phyloP scores from a whole-genome alignment of 2,329 filamentous ascomycete genomes.

The Aspergillus intermedius region DNA sequence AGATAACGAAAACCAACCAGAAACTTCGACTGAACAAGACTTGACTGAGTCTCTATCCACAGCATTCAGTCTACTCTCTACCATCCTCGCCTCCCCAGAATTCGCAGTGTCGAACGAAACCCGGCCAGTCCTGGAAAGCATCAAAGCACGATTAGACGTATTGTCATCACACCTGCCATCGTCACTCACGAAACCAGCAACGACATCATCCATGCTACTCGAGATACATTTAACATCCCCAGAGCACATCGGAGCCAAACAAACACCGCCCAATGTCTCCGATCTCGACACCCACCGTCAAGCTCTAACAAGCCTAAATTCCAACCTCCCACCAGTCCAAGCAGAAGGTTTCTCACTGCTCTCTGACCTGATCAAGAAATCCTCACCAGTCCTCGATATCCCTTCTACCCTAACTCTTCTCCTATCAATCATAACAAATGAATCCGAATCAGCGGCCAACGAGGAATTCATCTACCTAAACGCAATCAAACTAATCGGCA shows the following conservation, averaged over 20 bases:
- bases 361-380: slow-evolving; percentile 32
- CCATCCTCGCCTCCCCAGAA: slow-evolving; percentile 36
- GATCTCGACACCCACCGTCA: slow-evolving; percentile 38
- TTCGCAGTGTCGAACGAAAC: slow-evolving; percentile 28
- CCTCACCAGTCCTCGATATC: slow-evolving; percentile 39
- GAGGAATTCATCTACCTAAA: slow-evolving; percentile 42
- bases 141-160: slow-evolving; percentile 32
- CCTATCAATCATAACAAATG: slow-evolving; percentile 32
- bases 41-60: slow-evolving; percentile 32
- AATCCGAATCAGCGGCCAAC: slow-evolving; percentile 23
- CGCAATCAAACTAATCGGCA: slow-evolving; percentile 37
- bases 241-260: slow-evolving; percentile 15
- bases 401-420: slow-evolving; percentile 36
- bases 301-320: slow-evolving; percentile 35
- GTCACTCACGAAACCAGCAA: slow-evolving; percentile 31
- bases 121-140: slow-evolving; percentile 21
- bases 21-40: slow-evolving; percentile 14
- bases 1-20: slow-evolving; percentile 9
- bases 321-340: slow-evolving; percentile 36
- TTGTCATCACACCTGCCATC: slow-evolving; percentile 28
- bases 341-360: slow-evolving; percentile 39
- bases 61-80: slow-evolving; percentile 39
- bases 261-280: slow-evolving; percentile 19
- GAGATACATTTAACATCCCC: slow-evolving; percentile 33
- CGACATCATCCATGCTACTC: slow-evolving; percentile 37